A percentile compares a stretch with the other conserved stretches of the same genome.
These are phyloP conservation scores for Acacia acuminata DNA, from an alignment of 306 rosid species.

Conservation along the genomic window DNA sequence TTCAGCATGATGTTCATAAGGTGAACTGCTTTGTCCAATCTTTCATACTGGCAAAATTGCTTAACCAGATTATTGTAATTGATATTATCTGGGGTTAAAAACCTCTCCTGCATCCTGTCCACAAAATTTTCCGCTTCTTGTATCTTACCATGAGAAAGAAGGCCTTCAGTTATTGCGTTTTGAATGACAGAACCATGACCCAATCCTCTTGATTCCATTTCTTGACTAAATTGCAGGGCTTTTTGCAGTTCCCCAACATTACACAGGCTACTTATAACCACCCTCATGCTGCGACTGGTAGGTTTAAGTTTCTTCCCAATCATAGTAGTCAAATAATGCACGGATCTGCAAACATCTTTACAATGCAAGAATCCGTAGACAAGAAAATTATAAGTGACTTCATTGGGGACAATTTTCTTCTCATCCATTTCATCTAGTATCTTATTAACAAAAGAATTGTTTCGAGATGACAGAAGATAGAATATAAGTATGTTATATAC, in stretches of 20 bases:
- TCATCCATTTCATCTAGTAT: slow-evolving; percentile 59
- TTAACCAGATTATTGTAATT: slow-evolving; percentile 68
- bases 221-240: slow-evolving; percentile 62
- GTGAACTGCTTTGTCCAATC: slow-evolving; percentile 61
- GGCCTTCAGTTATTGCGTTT: slow-evolving; percentile 55
- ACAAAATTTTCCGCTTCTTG: slow-evolving; percentile 71
- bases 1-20: slow-evolving; percentile 72
- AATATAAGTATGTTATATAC: slow-evolving; percentile 73
- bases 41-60: slow-evolving; percentile 60
- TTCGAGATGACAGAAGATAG: slow-evolving; percentile 58
- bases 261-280: slow-evolving; percentile 59
- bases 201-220: slow-evolving; percentile 76
- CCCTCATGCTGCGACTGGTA: slow-evolving; percentile 64
- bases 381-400: slow-evolving; percentile 71
- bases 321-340: slow-evolving; percentile 61
- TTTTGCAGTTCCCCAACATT: slow-evolving; percentile 54
- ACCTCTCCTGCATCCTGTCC: slow-evolving; percentile 59
- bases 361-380: slow-evolving; percentile 65
- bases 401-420: slow-evolving; percentile 53
- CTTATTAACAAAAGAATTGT: slow-evolving; percentile 42
- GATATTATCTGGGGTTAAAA: slow-evolving; percentile 62
- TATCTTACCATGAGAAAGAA: slow-evolving; percentile 58
- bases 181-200: slow-evolving; percentile 67
- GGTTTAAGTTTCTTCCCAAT: slow-evolving; percentile 64
- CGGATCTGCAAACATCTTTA: slow-evolving; percentile 55